A percentile compares a stretch with the other conserved stretches of the same genome.
These are phyloP conservation scores for Sonneratia caseolaris DNA, from an alignment of 345 rosid genomes.

Conservation along the genomic window DNA sequence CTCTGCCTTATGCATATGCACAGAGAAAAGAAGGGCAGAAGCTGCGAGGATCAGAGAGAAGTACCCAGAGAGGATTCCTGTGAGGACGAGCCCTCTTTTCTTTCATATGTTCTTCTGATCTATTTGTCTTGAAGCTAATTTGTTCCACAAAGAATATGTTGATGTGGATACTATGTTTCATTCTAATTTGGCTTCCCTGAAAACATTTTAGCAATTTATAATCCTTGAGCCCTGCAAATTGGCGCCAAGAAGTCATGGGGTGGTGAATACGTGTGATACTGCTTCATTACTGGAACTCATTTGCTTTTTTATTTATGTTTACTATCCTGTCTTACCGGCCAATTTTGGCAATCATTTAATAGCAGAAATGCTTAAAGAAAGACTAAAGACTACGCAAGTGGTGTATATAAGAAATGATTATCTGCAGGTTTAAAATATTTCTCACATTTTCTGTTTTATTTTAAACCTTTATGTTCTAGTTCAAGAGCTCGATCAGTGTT, in stretches of 20 bases:
- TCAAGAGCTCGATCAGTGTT: neutral
- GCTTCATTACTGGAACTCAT: too few relatives aligned
- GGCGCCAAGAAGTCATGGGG: too few relatives aligned
- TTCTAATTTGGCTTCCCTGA: neutral
- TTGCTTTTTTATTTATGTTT: too few relatives aligned
- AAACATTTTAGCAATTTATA: neutral
- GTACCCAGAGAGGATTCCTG: constrained; percentile 92
- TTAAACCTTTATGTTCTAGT: neutral
- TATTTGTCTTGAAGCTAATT: neutral
- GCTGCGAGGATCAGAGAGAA: constrained; percentile 95
- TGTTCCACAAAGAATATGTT: neutral
- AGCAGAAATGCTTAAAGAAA: too few relatives aligned
- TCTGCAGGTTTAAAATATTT: neutral
- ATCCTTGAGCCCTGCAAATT: neutral
- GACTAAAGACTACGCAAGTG: neutral
- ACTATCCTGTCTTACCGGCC: too few relatives aligned
- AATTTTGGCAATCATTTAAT: too few relatives aligned
- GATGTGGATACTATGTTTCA: neutral
- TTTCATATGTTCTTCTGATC: neutral
- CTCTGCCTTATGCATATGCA: neutral
- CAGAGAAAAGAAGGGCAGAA: constrained; percentile 89
- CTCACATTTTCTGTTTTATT: neutral
- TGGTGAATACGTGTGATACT: too few relatives aligned
- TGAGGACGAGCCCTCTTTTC: constrained; percentile 24
- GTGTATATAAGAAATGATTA: neutral